Conservation (phyloP, 2,329 filamentous ascomycete genomes). For the Lomentospora prolificans region DNA sequence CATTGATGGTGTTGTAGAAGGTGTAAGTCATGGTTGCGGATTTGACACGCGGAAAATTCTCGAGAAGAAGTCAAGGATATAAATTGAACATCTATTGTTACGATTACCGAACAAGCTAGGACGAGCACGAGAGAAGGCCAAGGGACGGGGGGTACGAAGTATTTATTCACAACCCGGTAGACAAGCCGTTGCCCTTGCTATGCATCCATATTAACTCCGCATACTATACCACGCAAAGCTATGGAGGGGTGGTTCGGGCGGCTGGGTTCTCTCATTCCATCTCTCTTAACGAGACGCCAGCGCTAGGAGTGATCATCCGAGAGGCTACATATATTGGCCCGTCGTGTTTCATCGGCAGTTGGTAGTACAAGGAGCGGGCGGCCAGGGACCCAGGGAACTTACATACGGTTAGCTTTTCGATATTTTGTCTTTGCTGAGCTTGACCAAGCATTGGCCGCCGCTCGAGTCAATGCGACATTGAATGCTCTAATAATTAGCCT, state of each 20-base stretch:
- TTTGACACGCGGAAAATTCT: not conserved
- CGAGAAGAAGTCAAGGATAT: not conserved
- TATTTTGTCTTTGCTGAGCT: no score
- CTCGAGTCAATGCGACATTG: no score
- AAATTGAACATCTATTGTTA: not conserved
- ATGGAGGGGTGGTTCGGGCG: not conserved
- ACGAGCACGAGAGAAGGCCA: no score
- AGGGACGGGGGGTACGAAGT: not conserved
- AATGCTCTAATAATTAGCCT: no score
- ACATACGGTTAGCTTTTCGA: not conserved
- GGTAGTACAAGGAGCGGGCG: not conserved
- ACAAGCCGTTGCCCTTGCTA: not conserved
- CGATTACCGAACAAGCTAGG: not conserved
- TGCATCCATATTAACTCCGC: not conserved
- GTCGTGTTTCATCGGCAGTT: not conserved
- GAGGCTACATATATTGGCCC: not conserved
- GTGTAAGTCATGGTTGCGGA: not conserved
- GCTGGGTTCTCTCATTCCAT: no score
- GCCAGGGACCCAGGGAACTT: not conserved
- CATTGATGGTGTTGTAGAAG: slow-evolving; percentile 3
- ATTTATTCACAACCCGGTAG: not conserved
- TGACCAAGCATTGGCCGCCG: no score
- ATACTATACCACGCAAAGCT: not conserved
- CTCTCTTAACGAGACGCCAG: not conserved
- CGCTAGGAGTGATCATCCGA: not conserved